phyloP scores from a whole-genome alignment of 176 grass and related monocot genomes.

The Carex pumila region DNA sequence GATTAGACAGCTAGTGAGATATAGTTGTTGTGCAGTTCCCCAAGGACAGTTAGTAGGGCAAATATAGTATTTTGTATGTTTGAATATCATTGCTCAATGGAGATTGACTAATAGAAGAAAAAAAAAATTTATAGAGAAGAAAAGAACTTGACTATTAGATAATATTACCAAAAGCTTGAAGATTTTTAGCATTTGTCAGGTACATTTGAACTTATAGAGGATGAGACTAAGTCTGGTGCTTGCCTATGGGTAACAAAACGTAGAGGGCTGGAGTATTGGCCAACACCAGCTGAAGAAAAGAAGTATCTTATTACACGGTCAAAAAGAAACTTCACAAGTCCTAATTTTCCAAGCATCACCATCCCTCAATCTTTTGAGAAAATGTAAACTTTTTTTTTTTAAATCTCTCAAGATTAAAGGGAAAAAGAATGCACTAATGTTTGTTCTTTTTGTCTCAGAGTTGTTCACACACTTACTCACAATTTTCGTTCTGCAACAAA shows the following conservation, averaged over 20 bases:
- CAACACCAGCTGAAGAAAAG: conserved; percentile 48
- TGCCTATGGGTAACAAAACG: conserved; percentile 88
- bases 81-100: neutral
- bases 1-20: neutral
- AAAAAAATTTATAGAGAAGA: no score
- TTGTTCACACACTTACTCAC: conserved; percentile 89
- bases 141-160: neutral
- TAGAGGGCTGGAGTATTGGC: conserved; percentile 92
- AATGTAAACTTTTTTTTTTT: conserved; percentile 44
- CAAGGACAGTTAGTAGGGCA: neutral
- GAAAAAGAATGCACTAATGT: conserved; percentile 7
- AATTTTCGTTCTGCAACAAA: conserved; percentile 85
- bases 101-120: neutral
- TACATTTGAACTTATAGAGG: conserved; percentile 76
- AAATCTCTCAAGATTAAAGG: neutral
- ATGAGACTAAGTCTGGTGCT: conserved; percentile 91
- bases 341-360: conserved; percentile 43
- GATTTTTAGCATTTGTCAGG: conserved; percentile 34
- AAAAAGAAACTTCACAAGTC: conserved; percentile 42
- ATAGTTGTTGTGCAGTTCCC: neutral
- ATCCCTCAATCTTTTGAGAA: conserved; percentile 72
- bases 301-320: conserved; percentile 56
- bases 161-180: neutral
- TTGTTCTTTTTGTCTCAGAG: conserved; percentile 37
- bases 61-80: neutral